A percentile compares a stretch with the other conserved stretches of the same genome.
Evolutionary conservation across 306 rosid species (phyloP).

Genomic region (Medicago ruthenica): DNA sequence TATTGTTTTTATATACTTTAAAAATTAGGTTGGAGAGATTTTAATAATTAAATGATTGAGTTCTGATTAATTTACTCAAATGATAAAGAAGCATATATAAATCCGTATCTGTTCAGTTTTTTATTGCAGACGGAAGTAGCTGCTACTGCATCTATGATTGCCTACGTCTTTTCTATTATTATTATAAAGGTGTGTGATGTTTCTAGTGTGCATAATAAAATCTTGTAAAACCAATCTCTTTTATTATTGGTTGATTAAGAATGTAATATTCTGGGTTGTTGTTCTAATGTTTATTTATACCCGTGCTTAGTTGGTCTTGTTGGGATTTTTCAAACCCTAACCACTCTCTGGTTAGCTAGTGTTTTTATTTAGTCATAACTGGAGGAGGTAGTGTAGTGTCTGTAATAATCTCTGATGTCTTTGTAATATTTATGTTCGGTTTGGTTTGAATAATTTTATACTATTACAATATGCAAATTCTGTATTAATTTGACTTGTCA

Average conservation of each 20-base stretch:
- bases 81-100: constrained; percentile 9
- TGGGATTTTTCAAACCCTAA: background rate
- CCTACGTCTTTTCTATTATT: background rate
- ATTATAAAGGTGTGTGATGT: background rate
- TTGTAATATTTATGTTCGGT: background rate
- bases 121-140: constrained; percentile 29
- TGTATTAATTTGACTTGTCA: no score
- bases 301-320: background rate
- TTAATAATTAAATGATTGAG: background rate
- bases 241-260: constrained; percentile 41
- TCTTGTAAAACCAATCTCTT: constrained; percentile 30
- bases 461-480: no score
- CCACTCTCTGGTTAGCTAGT: constrained; percentile 24
- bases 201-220: constrained; percentile 22
- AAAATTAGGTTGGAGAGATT: background rate
- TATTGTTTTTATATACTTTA: background rate
- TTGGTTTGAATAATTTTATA: background rate
- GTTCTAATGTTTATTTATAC: background rate
- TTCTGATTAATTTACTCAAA: background rate
- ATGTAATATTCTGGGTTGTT: background rate
- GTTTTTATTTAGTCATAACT: constrained; percentile 38
- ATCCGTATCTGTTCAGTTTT: constrained; percentile 33
- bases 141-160: background rate
- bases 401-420: background rate
- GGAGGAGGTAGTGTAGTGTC: background rate